These are phyloP conservation scores for Erigeron canadensis DNA, from an alignment of 129 eudicot species.

Conservation along the genomic window DNA sequence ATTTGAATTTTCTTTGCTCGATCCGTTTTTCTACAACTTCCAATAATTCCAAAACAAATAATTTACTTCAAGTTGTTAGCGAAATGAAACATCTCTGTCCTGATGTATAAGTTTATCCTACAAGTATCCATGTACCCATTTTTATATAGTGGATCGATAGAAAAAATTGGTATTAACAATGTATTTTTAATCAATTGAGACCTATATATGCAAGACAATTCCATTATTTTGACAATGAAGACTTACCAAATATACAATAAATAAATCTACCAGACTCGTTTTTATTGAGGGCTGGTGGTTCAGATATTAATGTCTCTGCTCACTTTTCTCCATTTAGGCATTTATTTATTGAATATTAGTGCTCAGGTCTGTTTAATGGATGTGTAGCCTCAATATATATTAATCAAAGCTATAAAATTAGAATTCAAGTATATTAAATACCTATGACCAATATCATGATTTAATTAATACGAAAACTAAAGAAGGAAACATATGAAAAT, in stretches of 20 bases:
- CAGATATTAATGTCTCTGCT: slow-evolving; percentile 24
- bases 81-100: background rate
- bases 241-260: slow-evolving; percentile 23
- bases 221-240: slow-evolving; percentile 21
- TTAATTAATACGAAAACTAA: too few relatives aligned
- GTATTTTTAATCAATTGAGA: background rate
- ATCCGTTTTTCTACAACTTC: background rate
- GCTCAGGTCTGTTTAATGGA: too few relatives aligned
- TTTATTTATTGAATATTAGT: too few relatives aligned
- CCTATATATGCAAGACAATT: too few relatives aligned
- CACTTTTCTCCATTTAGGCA: background rate
- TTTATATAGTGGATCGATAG: too few relatives aligned
- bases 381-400: too few relatives aligned
- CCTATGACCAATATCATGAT: too few relatives aligned
- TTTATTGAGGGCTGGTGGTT: slow-evolving; percentile 22
- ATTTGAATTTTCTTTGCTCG: background rate
- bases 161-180: background rate
- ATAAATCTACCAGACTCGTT: slow-evolving; percentile 16
- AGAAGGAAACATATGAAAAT: too few relatives aligned
- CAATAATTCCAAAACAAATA: background rate
- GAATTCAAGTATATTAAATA: too few relatives aligned
- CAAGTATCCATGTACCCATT: background rate
- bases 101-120: too few relatives aligned
- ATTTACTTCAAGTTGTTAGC: background rate
- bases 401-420: too few relatives aligned